These are phyloP conservation scores for Danielia oregonensis DNA, from an alignment of 805 yeast genomes.

Conservation along the genomic window DNA sequence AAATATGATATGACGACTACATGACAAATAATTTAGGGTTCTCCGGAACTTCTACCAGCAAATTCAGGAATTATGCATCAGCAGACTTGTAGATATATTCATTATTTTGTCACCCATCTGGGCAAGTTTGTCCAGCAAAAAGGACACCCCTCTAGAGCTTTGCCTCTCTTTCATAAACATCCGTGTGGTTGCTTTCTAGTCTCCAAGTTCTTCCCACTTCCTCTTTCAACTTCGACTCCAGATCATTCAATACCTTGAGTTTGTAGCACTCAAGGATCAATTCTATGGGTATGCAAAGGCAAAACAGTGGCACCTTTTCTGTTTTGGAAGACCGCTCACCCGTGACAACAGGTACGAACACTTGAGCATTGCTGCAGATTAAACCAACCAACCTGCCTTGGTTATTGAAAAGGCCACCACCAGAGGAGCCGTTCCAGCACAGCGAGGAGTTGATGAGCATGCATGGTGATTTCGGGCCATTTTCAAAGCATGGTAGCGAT, in stretches of 20 bases:
- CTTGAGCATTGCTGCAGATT: slow-evolving; percentile 44
- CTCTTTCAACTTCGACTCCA: slow-evolving; percentile 6
- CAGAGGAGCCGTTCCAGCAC: slow-evolving; percentile 52
- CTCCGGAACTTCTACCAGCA: too few species aligned
- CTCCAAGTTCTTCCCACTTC: slow-evolving; percentile 21
- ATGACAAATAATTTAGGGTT: too few species aligned
- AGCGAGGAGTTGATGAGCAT: slow-evolving; percentile 37
- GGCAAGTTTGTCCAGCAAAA: too few species aligned
- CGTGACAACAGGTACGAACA: slow-evolving; percentile 16
- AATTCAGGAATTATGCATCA: too few species aligned
- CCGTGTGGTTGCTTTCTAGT: slow-evolving; percentile 20
- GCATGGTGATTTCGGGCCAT: slow-evolving; percentile 6
- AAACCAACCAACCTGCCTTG: slow-evolving; percentile 33
- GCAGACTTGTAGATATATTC: too few species aligned
- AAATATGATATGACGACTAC: too few species aligned
- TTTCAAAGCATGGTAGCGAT: slow-evolving; percentile 7
- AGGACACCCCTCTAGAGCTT: slow-evolving; percentile 19
- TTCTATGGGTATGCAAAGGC: slow-evolving; percentile 32
- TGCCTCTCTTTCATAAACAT: slow-evolving; percentile 14
- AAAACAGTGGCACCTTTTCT: slow-evolving; percentile 30
- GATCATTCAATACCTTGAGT: not conserved
- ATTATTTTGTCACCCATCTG: too few species aligned
- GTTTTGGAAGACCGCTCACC: slow-evolving; percentile 5
- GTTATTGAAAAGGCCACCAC: slow-evolving; percentile 38
- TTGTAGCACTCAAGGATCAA: slow-evolving; percentile 23